These are phyloP conservation scores for Obba rivulosa DNA, from an alignment of 768 basidiomycete genomes.

Conservation along the genomic window DNA sequence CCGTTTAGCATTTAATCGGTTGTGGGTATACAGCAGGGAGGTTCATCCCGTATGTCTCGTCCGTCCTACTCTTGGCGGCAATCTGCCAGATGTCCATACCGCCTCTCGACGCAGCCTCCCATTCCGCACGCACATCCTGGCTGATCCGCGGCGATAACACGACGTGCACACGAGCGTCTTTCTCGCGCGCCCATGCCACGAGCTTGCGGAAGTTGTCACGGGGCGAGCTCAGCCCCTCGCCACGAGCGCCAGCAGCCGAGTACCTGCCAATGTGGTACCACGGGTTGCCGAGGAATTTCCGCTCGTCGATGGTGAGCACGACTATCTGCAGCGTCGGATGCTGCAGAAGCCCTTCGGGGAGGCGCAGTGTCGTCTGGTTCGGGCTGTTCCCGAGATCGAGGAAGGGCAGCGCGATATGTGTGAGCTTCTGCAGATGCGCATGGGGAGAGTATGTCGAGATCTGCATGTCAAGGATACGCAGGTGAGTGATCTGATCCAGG, in stretches of 20 bases:
- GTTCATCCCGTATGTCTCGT: constrained; percentile 8
- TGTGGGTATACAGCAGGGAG: constrained; percentile 13
- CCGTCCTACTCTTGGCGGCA: constrained; percentile 5
- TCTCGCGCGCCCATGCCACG: constrained; percentile 5
- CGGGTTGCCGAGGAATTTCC: constrained; percentile 15
- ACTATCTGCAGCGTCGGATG: constrained; percentile 15
- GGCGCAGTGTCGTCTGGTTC: constrained; percentile 8
- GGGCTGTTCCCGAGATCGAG: constrained; percentile 17
- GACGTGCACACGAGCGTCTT: constrained; percentile 14
- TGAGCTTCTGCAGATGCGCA: constrained; percentile 19
- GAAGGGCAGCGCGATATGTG: constrained; percentile 21
- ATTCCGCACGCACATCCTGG: constrained; percentile 10
- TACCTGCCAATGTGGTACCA: constrained; percentile 13
- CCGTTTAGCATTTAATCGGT: not conserved
- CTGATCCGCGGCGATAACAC: constrained; percentile 12
- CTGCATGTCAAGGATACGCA: constrained; percentile 17
- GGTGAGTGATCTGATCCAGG: constrained; percentile 19
- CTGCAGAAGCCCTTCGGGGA: constrained; percentile 13
- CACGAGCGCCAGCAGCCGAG: not conserved
- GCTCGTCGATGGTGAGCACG: constrained; percentile 18
- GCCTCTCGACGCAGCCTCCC: constrained; percentile 15
- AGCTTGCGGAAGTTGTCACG: constrained; percentile 12
- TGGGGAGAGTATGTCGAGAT: constrained; percentile 16
- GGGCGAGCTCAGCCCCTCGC: constrained; percentile 7
- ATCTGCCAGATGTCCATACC: constrained; percentile 15